phyloP scores from a whole-genome alignment of 306 rosid species.

The Pyrus betulifolia region DNA sequence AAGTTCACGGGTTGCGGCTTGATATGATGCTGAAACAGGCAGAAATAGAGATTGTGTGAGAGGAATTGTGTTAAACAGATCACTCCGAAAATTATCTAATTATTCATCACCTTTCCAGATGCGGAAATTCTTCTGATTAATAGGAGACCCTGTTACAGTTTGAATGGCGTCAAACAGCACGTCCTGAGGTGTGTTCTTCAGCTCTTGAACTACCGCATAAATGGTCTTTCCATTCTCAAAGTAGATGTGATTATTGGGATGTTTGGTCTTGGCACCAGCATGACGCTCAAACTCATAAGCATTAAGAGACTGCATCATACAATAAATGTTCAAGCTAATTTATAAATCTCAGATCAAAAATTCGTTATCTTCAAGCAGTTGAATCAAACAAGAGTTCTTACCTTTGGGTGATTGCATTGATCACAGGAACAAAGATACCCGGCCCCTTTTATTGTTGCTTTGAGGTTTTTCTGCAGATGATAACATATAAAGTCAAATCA shows the following conservation, averaged over 20 bases:
- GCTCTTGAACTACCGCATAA: conserved; percentile 90
- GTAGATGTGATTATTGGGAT: conserved; percentile 91
- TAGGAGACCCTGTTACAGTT: conserved; percentile 68
- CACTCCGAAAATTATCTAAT: conserved; percentile 3
- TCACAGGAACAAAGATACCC: conserved; percentile 87
- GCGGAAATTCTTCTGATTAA: conserved; percentile 77
- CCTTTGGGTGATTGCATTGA: conserved; percentile 73
- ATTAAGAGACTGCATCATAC: conserved; percentile 65
- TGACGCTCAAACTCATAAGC: conserved; percentile 97
- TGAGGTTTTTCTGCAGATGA: conserved; percentile 59
- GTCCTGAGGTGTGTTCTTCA: conserved; percentile 85
- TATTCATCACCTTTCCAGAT: conserved; percentile 64
- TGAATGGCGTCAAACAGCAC: conserved; percentile 78
- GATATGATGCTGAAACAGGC: conserved; percentile 62
- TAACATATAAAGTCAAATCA: conserved; percentile 14
- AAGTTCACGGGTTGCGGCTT: conserved; percentile 93
- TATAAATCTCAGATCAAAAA: conserved; percentile 10
- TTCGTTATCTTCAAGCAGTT: neutral
- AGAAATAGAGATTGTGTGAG: conserved; percentile 5
- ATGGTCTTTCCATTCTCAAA: conserved; percentile 92
- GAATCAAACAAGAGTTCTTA: conserved; percentile 21
- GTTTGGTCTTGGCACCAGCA: conserved; percentile 93
- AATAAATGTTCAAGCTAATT: conserved; percentile 25
- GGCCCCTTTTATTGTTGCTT: conserved; percentile 75
- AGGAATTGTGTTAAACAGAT: neutral